Percentiles rank a stretch among this genome's conserved stretches.
Evolutionary conservation across 371 early-diverging fungal genomes (phyloP).

Genomic region (Umbelopsis sp.): DNA sequence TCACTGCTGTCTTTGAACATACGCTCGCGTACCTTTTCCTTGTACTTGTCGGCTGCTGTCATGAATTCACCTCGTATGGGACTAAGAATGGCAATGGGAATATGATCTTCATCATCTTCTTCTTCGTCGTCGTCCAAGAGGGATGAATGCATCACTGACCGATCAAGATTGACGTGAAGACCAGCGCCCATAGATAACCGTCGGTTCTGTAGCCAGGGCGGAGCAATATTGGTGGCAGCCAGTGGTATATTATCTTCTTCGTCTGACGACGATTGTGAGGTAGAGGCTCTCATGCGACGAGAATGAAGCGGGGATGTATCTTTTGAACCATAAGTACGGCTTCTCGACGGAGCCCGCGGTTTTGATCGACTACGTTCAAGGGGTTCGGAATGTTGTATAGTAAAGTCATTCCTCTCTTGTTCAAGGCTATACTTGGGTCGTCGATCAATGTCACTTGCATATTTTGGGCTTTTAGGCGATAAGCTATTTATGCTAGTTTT

Average conservation of each 20-base stretch:
- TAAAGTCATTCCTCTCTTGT: conserved; percentile 13
- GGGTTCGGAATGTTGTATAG: conserved; percentile 19
- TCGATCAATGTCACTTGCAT: conserved; percentile 28
- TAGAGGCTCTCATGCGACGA: neutral
- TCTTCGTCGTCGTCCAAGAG: conserved; percentile 32
- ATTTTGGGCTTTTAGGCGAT: conserved; percentile 23
- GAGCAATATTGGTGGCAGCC: conserved; percentile 18
- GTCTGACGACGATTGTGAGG: neutral
- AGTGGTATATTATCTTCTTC: conserved; percentile 8
- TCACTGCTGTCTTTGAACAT: conserved; percentile 22
- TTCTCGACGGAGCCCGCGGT: conserved; percentile 2
- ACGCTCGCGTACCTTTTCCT: conserved; percentile 38
- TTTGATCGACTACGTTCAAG: conserved; percentile 18
- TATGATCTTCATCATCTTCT: conserved; percentile 35
- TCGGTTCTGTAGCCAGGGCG: conserved; percentile 17
- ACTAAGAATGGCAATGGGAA: conserved; percentile 29
- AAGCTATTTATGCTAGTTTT: neutral
- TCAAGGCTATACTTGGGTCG: conserved; percentile 25
- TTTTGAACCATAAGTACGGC: neutral
- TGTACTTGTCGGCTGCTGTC: conserved; percentile 46
- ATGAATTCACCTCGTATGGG: conserved; percentile 21
- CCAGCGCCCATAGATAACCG: neutral
- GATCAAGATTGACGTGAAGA: conserved; percentile 27
- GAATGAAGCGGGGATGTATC: neutral
- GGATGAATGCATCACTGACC: conserved; percentile 29